phyloP scores from a whole-genome alignment of 2,329 filamentous ascomycete genomes.

The Diaporthe sp. region DNA sequence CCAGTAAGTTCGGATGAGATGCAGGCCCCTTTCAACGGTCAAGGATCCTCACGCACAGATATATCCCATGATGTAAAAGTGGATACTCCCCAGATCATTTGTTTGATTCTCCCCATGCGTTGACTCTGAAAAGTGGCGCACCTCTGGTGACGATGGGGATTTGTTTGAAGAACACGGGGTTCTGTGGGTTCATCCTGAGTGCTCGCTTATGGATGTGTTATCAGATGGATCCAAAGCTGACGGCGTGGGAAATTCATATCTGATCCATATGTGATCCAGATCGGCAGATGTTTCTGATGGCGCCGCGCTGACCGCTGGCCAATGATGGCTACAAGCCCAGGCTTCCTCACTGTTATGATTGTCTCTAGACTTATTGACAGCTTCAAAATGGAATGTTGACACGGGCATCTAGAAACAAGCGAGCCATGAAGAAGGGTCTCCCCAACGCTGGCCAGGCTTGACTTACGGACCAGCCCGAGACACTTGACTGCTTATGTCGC shows the following conservation, averaged over 20 bases:
- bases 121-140: neutral
- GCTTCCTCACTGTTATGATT: neutral
- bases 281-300: conserved; percentile 1
- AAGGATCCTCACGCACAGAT: neutral
- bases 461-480: conserved; percentile 21
- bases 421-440: neutral
- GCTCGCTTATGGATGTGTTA: neutral
- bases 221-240: neutral
- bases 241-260: neutral
- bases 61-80: neutral
- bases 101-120: conserved; percentile 4
- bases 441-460: neutral
- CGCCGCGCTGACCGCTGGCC: neutral
- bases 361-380: neutral
- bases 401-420: conserved; percentile 19
- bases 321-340: neutral
- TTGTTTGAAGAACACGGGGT: neutral
- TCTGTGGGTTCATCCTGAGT: conserved; percentile 15
- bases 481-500: neutral
- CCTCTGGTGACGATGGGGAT: neutral
- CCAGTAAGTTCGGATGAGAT: neutral
- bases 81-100: neutral
- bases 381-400: neutral
- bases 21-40: neutral
- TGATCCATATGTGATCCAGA: neutral